phyloP scores from a whole-genome alignment of 176 grass and related monocot species.

The Triticum turgidum region DNA sequence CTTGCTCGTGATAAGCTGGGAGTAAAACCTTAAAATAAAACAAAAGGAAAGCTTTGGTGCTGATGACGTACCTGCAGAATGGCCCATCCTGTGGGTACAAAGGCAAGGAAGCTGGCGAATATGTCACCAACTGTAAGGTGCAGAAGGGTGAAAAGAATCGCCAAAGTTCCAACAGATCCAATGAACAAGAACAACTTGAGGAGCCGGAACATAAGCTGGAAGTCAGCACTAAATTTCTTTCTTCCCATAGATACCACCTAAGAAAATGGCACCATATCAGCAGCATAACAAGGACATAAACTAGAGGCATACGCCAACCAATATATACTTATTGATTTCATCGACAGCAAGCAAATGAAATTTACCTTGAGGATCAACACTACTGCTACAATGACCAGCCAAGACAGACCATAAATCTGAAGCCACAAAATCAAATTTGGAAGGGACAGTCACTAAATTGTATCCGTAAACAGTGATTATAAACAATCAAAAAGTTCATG shows the following conservation, averaged over 20 bases:
- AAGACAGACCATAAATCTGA: constrained; percentile 91
- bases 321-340: constrained; percentile 2
- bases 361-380: constrained; percentile 77
- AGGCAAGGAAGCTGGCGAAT: constrained; percentile 79
- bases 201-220: constrained; percentile 90
- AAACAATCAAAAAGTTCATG: not conserved
- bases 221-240: constrained; percentile 93
- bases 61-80: constrained; percentile 63
- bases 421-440: constrained; percentile 34
- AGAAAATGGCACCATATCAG: constrained; percentile 27
- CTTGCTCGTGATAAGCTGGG: not conserved
- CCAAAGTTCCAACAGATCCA: constrained; percentile 67
- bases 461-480: constrained; percentile 20
- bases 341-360: constrained; percentile 7
- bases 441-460: not conserved
- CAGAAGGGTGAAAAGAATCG: constrained; percentile 74
- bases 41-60: not conserved
- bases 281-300: constrained; percentile 12
- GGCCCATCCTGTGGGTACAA: constrained; percentile 88
- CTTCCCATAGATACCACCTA: constrained; percentile 89
- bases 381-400: constrained; percentile 84
- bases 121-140: constrained; percentile 84
- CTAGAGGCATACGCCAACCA: not conserved
- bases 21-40: not conserved
- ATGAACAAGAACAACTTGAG: constrained; percentile 84